Conservation (phyloP, 768 basidiomycete species). For the Tricholoma hemisulphureum region DNA sequence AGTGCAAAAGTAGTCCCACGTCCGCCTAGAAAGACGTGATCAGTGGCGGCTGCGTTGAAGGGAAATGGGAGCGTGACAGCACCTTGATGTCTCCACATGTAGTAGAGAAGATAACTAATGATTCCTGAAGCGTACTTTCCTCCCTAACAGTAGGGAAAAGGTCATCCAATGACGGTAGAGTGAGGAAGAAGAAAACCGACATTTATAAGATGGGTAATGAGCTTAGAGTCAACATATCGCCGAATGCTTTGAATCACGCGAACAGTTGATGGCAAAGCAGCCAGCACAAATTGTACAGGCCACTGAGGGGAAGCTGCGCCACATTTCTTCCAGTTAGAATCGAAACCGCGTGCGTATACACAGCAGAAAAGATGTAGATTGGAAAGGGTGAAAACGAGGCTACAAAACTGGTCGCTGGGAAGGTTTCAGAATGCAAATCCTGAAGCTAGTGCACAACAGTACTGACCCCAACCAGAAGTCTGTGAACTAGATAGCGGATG, state of each 20-base stretch:
- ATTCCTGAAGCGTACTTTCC: constrained; percentile 82
- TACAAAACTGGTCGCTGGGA: constrained; percentile 77
- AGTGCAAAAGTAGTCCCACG: constrained; percentile 55
- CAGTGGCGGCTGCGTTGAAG: not conserved
- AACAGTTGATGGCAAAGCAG: constrained; percentile 64
- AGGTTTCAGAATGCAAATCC: not conserved
- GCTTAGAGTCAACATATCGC: constrained; percentile 78
- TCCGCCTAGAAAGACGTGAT: constrained; percentile 17
- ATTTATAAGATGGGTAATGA: constrained; percentile 82
- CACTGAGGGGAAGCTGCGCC: constrained; percentile 49
- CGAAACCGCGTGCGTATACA: constrained; percentile 59
- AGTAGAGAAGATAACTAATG: constrained; percentile 65
- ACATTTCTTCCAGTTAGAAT: constrained; percentile 48
- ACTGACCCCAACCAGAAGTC: constrained; percentile 89
- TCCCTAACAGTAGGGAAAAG: constrained; percentile 48
- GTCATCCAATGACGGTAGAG: not conserved
- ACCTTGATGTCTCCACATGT: constrained; percentile 74
- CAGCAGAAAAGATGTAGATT: constrained; percentile 76
- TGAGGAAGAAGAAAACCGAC: constrained; percentile 36
- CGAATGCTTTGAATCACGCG: constrained; percentile 86
- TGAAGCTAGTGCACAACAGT: not conserved
- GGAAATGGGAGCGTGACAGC: constrained; percentile 15
- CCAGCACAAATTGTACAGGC: constrained; percentile 59
- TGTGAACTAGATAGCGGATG: constrained; percentile 50
- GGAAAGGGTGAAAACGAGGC: constrained; percentile 70